Base-by-base conservation (phyloP, 2,329 filamentous ascomycete genomes). In the Albifimbria verrucaria region DNA sequence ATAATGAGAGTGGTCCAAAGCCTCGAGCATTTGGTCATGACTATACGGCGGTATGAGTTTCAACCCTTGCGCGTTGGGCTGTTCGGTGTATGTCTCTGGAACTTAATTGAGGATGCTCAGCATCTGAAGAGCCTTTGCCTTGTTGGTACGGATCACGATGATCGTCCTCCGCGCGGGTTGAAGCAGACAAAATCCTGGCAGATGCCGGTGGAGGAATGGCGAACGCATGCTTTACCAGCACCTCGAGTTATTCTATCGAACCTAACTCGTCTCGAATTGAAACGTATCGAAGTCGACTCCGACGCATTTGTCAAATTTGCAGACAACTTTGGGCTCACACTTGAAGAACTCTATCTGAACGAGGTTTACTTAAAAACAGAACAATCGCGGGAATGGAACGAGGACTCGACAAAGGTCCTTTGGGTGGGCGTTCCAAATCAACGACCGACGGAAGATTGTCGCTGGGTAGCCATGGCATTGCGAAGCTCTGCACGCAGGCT, bases 41-140 rank as follows among this genome's bases (percentile, higher is more conserved):
- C 74, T 2, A 59, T 80, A 28, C 76, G 77, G 50, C 69, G 75
- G 52, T 72, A 77, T 53, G 75, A 76, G 59, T 64, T 61, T 48
- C 67, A 69, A 2, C 65, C 66, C 1, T 55, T 59, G 9, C 65
- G 67, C 9, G 67, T 68, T n/a, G 60, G 62, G 17, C 58, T 70
- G 18, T 79, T 79, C 61, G 70, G 71, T 20, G 68, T 69, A 36
- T 72, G 76, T 51, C 65, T 82, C 3, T 82, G 79, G 78, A 73
- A 76, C 55, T 62, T 80, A 41, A 73, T 81, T 17, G 70, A 72
- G 47, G 74, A 74, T 48, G 77, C 78, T 0, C 62, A 64, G 22
- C 61, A 65, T 9, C 69, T 82, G 12, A 66, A 74, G 56, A 79
- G 71, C 44, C 64, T 82, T 18, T 80, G 77, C 53, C 57, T 82